A percentile compares a stretch with the other conserved stretches of the same genome.
Evolutionary conservation across 73 alveolate species (phyloP).

Genomic region (Breviolum minutum): DNA sequence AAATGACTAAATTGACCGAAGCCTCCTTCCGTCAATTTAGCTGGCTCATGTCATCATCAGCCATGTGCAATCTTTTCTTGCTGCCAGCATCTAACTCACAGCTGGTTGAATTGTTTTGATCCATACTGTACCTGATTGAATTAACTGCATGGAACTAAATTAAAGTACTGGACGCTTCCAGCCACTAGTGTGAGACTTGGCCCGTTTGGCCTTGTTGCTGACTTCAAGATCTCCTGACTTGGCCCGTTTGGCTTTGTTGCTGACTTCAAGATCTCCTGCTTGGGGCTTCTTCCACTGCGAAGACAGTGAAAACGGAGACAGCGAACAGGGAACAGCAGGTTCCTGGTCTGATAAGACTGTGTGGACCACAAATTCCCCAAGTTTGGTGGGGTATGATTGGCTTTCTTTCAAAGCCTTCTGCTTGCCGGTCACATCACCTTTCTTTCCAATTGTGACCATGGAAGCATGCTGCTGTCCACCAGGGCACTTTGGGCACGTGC

Average conservation of each 20-base stretch:
- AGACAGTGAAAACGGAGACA: not conserved
- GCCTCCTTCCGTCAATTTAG: not conserved
- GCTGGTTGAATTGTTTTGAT: not conserved
- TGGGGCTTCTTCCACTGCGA: not conserved
- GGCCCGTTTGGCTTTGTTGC: not conserved
- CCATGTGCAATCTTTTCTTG: too few species aligned
- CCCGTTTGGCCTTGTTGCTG: not conserved
- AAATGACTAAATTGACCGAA: not conserved
- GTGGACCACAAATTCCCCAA: slow-evolving; percentile 6
- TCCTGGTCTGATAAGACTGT: not conserved
- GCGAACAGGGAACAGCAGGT: not conserved
- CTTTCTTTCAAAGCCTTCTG: not conserved
- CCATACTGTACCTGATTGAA: not conserved
- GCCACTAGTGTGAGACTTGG: not conserved
- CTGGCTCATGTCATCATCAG: too few species aligned
- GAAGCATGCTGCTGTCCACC: not conserved
- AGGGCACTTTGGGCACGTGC: not conserved
- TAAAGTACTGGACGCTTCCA: not conserved
- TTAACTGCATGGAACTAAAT: not conserved
- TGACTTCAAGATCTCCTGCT: not conserved
- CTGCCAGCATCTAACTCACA: too few species aligned
- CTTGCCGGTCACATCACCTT: not conserved
- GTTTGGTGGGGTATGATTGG: not conserved
- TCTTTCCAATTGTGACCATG: not conserved
- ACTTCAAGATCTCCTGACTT: not conserved